Base-by-base conservation (phyloP, 2,329 filamentous ascomycete genomes). In the Elsinoe australis region DNA sequence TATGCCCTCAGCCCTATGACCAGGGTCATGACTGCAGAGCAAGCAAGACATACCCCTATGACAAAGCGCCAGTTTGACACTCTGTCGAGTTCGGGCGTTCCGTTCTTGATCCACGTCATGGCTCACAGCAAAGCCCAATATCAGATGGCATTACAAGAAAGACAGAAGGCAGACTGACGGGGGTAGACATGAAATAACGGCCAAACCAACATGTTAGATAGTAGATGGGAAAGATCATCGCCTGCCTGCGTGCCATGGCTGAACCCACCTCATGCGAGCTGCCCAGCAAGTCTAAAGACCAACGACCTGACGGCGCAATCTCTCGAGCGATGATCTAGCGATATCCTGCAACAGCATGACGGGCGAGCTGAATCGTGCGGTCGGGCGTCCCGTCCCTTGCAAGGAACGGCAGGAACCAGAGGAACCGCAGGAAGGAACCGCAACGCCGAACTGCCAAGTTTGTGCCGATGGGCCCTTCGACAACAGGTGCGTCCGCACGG, bases 101-200 rank as follows among this genome's bases (percentile, higher is more conserved):
- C 41, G 21, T 45, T 45, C 8, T 31, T 31, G 24, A 31, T 26
- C 41, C 41, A 45, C 2, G 10, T 15, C 41, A 45, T 45, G 5
- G 24, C n/a, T 41, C 12, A 21, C 12, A 14, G 36, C 26, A 9
- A n/a, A 4, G 29, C 5, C 5, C 2, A 32, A 7, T 4, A 7
- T 32, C 17, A n/a, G 12, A 32, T 32, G 29, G 17, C 12, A 5
- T 32, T 12, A 32, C 12, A 7, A 8, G 29, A 32, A 6, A 8
- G 29, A n/a, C 12, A 4, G 29, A 32, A 32, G 17, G 29, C 4
- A n/a, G 17, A 32, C n/a, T n/a, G n/a, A 15, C 29, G 29, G 12
- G 12, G 17, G 29, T 32, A 32, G 29, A 32, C 29, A 12, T 15
- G 5, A 12, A 32, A 32, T 2, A 35, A 18, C 32, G 32, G 17